Evolutionary conservation across 2,329 filamentous ascomycete species (phyloP).

Genomic region (Pseudopyricularia javanii): DNA sequence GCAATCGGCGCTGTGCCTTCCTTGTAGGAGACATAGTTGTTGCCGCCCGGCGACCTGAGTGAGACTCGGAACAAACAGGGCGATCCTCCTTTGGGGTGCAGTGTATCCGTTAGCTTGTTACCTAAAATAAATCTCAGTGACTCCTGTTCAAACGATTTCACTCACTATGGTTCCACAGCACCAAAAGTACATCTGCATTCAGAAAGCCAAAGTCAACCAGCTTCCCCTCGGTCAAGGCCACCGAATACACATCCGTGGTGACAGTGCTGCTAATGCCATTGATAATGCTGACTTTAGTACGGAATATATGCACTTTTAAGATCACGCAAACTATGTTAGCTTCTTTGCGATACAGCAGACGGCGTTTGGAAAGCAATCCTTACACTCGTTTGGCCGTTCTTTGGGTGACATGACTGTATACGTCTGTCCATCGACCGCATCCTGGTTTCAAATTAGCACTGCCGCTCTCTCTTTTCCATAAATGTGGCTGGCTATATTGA

Average conservation of each 20-base stretch:
- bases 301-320: conserved; percentile 43
- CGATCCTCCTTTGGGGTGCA: background rate
- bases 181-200: conserved; percentile 45
- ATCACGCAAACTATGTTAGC: background rate
- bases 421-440: conserved; percentile 18
- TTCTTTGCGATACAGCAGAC: background rate
- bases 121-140: background rate
- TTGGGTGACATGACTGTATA: conserved; percentile 16
- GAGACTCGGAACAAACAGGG: background rate
- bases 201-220: conserved; percentile 57
- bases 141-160: background rate
- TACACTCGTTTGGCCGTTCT: conserved; percentile 23
- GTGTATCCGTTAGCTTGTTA: background rate
- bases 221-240: conserved; percentile 28
- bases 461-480: background rate
- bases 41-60: background rate
- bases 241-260: conserved; percentile 22
- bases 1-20: conserved; percentile 2
- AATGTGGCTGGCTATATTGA: background rate
- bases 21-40: conserved; percentile 5
- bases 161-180: conserved; percentile 32
- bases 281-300: conserved; percentile 34
- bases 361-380: background rate
- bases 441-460: conserved; percentile 11
- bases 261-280: conserved; percentile 45